phyloP scores from a whole-genome alignment of 345 rosid species.

The Mangifera indica region DNA sequence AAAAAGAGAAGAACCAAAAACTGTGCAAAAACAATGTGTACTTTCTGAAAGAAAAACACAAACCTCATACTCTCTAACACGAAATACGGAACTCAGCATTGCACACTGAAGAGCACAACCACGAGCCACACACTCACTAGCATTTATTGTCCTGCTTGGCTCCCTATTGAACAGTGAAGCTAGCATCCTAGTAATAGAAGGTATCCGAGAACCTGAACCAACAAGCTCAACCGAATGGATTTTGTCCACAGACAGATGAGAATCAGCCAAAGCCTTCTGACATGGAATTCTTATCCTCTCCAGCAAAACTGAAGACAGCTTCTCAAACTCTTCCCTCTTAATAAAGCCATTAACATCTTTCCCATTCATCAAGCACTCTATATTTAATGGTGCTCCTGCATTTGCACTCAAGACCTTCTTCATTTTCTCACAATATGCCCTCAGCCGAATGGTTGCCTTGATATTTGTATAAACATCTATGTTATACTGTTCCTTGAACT shows the following conservation, averaged over 20 bases:
- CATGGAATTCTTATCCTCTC: conserved; percentile 52
- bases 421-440: conserved; percentile 62
- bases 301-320: conserved; percentile 43
- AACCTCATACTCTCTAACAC: conserved; percentile 66
- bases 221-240: conserved; percentile 67
- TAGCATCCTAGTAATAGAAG: conserved; percentile 50
- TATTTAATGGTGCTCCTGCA: conserved; percentile 59
- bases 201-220: conserved; percentile 69
- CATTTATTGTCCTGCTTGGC: conserved; percentile 63
- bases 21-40: background rate
- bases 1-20: background rate
- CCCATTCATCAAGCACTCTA: conserved; percentile 71
- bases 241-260: conserved; percentile 48
- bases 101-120: conserved; percentile 81
- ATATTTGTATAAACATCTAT: conserved; percentile 58
- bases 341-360: conserved; percentile 65
- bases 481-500: conserved; percentile 53
- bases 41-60: conserved; percentile 5
- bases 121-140: conserved; percentile 68
- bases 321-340: conserved; percentile 67
- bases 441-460: conserved; percentile 56
- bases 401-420: conserved; percentile 75
- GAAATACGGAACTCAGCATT: conserved; percentile 62
- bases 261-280: conserved; percentile 55
- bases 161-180: conserved; percentile 47